These are phyloP conservation scores for Oryza glaberrima DNA, from an alignment of 176 grass and related monocot genomes.

Conservation along the genomic window DNA sequence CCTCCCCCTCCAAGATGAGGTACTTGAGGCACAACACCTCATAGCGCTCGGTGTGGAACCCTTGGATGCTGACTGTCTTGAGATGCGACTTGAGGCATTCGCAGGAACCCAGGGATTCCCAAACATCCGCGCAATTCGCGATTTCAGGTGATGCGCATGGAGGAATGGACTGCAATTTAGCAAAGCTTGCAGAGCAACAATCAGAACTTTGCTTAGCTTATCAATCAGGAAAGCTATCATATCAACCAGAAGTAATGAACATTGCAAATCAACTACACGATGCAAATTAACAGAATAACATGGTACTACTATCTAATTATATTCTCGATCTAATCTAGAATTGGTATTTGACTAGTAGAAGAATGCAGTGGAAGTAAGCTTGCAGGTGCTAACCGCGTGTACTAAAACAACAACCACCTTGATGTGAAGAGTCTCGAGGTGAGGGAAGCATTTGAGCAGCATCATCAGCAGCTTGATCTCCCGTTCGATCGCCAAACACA, in stretches of 20 bases:
- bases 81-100: constrained; percentile 46
- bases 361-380: too few relatives aligned
- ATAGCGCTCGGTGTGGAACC: neutral
- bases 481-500: constrained; percentile 14
- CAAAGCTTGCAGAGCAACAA: neutral
- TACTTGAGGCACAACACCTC: neutral
- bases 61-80: constrained; percentile 12
- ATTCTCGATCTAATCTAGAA: neutral
- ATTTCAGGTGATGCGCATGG: neutral
- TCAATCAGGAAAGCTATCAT: neutral
- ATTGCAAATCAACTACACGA: too few relatives aligned
- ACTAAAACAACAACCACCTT: neutral
- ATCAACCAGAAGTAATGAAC: neutral
- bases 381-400: too few relatives aligned
- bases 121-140: neutral
- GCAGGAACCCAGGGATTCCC: neutral
- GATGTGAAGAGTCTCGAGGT: constrained; percentile 42
- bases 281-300: neutral
- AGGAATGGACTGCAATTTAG: neutral
- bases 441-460: constrained; percentile 43
- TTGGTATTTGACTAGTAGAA: too few relatives aligned
- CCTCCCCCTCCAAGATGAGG: constrained; percentile 9
- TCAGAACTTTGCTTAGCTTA: neutral
- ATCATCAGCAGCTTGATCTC: constrained; percentile 35
- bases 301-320: neutral